Evolutionary conservation across 2,329 filamentous ascomycete species (phyloP), one percentile per base, ranked within the genome.

Genomic region (Didymella segeticola): DNA sequence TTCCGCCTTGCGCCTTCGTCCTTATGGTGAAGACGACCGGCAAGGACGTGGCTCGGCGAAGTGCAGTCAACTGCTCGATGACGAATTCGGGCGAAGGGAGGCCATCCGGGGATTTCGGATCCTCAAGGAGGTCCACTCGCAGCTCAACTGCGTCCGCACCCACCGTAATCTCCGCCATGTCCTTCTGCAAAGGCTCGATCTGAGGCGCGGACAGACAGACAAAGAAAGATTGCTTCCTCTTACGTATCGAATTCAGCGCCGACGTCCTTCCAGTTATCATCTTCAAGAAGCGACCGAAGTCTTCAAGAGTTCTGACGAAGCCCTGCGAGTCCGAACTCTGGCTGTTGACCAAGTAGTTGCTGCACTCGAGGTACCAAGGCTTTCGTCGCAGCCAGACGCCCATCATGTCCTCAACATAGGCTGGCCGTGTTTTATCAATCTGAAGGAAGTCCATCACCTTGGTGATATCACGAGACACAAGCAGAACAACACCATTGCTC

Each of bases 101-200:
- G 0, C 82, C 83, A 39, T 78, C 78, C 17, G 79, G 71, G 11
- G 78, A 78, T 3, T 86, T 81, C 5, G 87, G 85, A 67, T 97
- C 89, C 57, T 89, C 83, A 14, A 99, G 83, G 34, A 99, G 79
- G 75, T 99, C 95, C 4, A 96, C 90, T n/a, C 95, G 86, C 45
- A 99, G 78, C 75, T 99, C 95, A 10, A 98, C 91, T 3, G 93
- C 95, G 76, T 99, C 93, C 7, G 90, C 89, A 4, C 95, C 95
- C 33, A 96, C 86, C 11, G 89, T 86, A 36, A 92, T 88, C 45
- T 86, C 80, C 1, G 88, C 86, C 37, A 99, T 80, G 23, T 88
- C 78, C 17, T 86, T 80, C 8, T 86, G 72, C 25, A 87, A 84
- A 17, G 84, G 78, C 10, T 83, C 79, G 14, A 98, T 78, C 62